Evolutionary conservation across 305 asterid genomes (phyloP), one percentile per base, ranked within the genome.

Genomic region (Stenogyne calaminthoides): DNA sequence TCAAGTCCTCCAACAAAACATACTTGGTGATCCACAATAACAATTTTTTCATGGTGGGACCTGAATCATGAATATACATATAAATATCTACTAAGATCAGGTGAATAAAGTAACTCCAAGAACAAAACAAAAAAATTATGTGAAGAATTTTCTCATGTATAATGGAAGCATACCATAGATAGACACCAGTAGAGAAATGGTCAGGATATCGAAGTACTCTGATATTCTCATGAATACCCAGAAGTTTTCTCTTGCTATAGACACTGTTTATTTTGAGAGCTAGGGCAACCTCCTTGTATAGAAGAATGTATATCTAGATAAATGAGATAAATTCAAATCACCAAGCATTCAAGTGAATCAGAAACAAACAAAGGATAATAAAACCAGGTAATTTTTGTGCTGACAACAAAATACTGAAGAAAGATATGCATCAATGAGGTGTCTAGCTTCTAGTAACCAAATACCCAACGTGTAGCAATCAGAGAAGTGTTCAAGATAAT

Each of bases 1-100:
- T 91, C 97, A 75, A 91, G 90, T 74, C 97, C 97, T 79, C 97
- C 97, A 76, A 91, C 67, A 73, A 91, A 91, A 79, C 97, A 91
- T 75, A 88, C 81, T 34, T 88, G 96, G 80, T 91, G 88, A 82
- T 91, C 97, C 80, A 91, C 91, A 61, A 91, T 87, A 67, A 91
- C 97, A 83, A 91, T 86, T 81, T 91, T 91, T 83, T 91, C 97
- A 77, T 91, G 97, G 84, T 91, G 97, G 74, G 97, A 91, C 97
- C 97, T 91, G 80, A 76, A 36, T 68, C 20, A 37, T 77, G 54
- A 80, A 72, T 52, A 60, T 62, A 66, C 49, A 77, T 69, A 69
- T 84, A 57, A 80, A 79, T 65, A 73, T 66, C 62, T 25, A n/a
- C 34, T 25, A 72, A 37, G 62, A 76, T 14, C 58, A 4, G 47